Evolutionary conservation across 371 early-diverging fungal genomes (phyloP).

Genomic region (Mortierella sp.): DNA sequence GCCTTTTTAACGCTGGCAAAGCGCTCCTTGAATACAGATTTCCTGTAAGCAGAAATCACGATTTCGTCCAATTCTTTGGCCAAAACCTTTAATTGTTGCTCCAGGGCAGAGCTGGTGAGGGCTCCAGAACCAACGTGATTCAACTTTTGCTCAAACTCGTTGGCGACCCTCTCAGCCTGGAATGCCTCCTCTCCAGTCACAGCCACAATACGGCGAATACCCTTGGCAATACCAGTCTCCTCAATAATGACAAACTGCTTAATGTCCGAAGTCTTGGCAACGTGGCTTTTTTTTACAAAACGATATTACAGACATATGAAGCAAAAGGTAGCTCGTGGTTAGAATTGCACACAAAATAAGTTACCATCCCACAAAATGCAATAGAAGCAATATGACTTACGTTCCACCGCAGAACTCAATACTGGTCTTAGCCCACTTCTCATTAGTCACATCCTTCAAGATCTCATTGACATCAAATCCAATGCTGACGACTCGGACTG

Average conservation of each 20-base stretch:
- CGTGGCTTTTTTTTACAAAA: conserved; percentile 74
- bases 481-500: conserved; percentile 95
- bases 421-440: conserved; percentile 84
- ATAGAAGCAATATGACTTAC: conserved; percentile 34
- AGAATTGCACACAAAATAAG: not conserved
- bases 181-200: conserved; percentile 95
- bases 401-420: conserved; percentile 99
- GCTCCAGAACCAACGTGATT: conserved; percentile 62
- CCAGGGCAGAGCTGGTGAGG: conserved; percentile 75
- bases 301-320: not conserved
- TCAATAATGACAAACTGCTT: conserved; percentile 90
- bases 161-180: conserved; percentile 75
- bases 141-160: conserved; percentile 74
- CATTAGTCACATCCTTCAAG: conserved; percentile 83
- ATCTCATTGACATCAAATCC: conserved; percentile 92
- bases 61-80: conserved; percentile 86
- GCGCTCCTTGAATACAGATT: conserved; percentile 79
- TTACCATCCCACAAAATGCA: not conserved
- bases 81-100: conserved; percentile 82
- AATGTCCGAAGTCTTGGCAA: conserved; percentile 93
- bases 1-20: conserved; percentile 82
- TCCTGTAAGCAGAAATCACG: conserved; percentile 84
- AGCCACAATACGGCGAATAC: conserved; percentile 97
- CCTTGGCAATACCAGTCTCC: conserved; percentile 97
- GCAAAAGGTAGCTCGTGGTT: not conserved